phyloP scores from a whole-genome alignment of 805 yeast species.

The Wickerhamomyces alni region DNA sequence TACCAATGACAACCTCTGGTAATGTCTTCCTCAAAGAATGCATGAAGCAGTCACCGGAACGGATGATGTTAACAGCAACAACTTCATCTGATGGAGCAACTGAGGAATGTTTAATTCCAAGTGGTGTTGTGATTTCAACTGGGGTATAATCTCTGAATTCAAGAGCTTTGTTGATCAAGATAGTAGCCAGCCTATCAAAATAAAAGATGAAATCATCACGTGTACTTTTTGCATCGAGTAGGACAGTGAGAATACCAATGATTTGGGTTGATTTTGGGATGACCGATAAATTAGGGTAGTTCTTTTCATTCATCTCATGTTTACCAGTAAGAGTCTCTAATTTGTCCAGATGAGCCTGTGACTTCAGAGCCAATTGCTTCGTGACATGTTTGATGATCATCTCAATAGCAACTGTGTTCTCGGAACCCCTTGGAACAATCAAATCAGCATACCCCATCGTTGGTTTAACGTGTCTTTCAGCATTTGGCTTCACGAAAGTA shows the following conservation, averaged over 20 bases:
- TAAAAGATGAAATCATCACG: constrained; percentile 81
- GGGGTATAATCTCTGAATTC: constrained; percentile 41
- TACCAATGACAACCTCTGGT: constrained; percentile 77
- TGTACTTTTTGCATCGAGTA: constrained; percentile 47
- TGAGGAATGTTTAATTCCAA: constrained; percentile 23
- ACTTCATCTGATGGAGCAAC: constrained; percentile 37
- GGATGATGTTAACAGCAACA: constrained; percentile 70
- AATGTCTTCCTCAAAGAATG: constrained; percentile 67
- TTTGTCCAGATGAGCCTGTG: constrained; percentile 59
- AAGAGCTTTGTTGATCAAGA: constrained; percentile 63
- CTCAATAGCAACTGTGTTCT: constrained; percentile 72
- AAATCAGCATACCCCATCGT: constrained; percentile 78
- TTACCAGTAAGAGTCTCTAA: constrained; percentile 50
- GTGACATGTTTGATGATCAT: constrained; percentile 75
- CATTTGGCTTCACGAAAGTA: constrained; percentile 85
- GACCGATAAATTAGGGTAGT: constrained; percentile 16
- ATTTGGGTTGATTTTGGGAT: constrained; percentile 56
- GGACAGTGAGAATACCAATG: constrained; percentile 62
- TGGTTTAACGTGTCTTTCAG: constrained; percentile 67
- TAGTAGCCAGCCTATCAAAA: constrained; percentile 75
- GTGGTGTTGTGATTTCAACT: constrained; percentile 36
- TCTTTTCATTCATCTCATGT: constrained; percentile 21
- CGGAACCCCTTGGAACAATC: constrained; percentile 86
- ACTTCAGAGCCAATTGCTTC: constrained; percentile 61
- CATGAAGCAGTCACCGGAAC: constrained; percentile 93